Conservation (phyloP, 2,329 filamentous ascomycete genomes). For the Ophiocordyceps camponoti-floridani region DNA sequence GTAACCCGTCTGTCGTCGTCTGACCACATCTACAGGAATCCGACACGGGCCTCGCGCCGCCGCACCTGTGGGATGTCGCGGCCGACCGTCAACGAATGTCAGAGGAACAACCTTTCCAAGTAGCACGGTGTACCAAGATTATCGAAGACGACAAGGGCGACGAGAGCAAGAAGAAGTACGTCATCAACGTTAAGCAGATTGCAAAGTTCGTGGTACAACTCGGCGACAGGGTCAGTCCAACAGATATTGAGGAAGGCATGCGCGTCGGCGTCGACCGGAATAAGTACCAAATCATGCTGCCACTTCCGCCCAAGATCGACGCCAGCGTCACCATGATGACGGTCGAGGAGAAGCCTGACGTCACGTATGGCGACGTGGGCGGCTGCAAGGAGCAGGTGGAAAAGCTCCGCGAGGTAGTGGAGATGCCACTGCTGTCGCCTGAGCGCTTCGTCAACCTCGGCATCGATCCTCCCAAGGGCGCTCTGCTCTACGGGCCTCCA, state of each 20-base stretch:
- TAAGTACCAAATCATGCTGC: slow-evolving; percentile 97
- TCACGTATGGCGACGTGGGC: slow-evolving; percentile 96
- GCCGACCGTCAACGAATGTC: slow-evolving; percentile 97
- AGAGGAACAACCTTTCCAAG: slow-evolving; percentile 94
- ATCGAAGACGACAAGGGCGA: slow-evolving; percentile 90
- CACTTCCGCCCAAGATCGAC: slow-evolving; percentile 94
- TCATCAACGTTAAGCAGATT: slow-evolving; percentile 99
- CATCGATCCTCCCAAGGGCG: slow-evolving; percentile 96
- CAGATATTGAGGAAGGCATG: slow-evolving; percentile 99
- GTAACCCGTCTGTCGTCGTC: neutral
- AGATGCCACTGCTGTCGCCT: slow-evolving; percentile 91
- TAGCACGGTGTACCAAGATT: slow-evolving; percentile 97
- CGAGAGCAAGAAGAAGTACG: slow-evolving; percentile 96
- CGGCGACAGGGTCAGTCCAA: slow-evolving; percentile 88
- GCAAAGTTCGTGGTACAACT: slow-evolving; percentile 98
- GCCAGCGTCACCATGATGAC: slow-evolving; percentile 99
- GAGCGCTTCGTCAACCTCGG: slow-evolving; percentile 97
- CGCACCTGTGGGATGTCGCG: slow-evolving; percentile 96
- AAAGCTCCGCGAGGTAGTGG: slow-evolving; percentile 94
- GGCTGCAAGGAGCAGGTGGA: slow-evolving; percentile 99
- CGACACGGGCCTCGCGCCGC: slow-evolving; percentile 92
- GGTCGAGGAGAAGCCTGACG: slow-evolving; percentile 97
- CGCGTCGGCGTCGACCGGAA: slow-evolving; percentile 94
- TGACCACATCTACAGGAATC: slow-evolving; percentile 52
- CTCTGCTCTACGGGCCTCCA: slow-evolving; percentile 86